Evolutionary conservation across 441 rosid species (phyloP).

Genomic region (Isatis lusitanica): DNA sequence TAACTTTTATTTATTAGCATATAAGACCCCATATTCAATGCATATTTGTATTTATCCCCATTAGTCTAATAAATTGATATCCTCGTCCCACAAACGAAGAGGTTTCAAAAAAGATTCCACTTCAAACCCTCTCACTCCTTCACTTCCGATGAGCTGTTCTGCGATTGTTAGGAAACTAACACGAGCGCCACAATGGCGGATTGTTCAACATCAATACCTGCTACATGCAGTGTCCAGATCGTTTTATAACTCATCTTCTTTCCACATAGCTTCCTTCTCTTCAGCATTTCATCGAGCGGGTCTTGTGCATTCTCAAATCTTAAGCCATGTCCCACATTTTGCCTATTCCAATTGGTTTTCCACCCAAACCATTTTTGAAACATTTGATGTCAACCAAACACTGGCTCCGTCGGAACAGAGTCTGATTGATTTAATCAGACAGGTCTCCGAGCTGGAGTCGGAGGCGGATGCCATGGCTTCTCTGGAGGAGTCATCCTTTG

Average conservation of each 20-base stretch:
- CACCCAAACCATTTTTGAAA: constrained; percentile 28
- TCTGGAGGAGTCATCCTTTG: constrained; percentile 50
- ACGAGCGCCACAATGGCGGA: neutral
- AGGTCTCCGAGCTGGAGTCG: constrained; percentile 44
- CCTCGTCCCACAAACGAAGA: neutral
- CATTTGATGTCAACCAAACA: constrained; percentile 26
- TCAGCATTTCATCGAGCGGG: constrained; percentile 56
- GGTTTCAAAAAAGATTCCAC: neutral
- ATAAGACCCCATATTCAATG: neutral
- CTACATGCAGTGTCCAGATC: neutral
- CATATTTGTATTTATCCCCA: neutral
- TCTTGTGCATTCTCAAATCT: constrained; percentile 23
- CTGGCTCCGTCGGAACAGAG: constrained; percentile 25
- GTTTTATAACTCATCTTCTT: constrained; percentile 7
- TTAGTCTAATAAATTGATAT: neutral
- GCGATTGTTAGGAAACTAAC: constrained; percentile 21
- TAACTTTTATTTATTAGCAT: neutral
- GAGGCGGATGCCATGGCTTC: constrained; percentile 58
- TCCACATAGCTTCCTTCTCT: constrained; percentile 19
- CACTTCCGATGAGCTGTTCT: constrained; percentile 21
- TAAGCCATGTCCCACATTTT: constrained; percentile 21
- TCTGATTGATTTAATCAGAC: constrained; percentile 46
- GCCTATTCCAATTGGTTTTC: constrained; percentile 39
- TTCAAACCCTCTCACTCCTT: neutral
- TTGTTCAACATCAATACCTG: neutral